Base-by-base conservation (phyloP, 2,329 filamentous ascomycete genomes). In the Elsinoe perseae region DNA sequence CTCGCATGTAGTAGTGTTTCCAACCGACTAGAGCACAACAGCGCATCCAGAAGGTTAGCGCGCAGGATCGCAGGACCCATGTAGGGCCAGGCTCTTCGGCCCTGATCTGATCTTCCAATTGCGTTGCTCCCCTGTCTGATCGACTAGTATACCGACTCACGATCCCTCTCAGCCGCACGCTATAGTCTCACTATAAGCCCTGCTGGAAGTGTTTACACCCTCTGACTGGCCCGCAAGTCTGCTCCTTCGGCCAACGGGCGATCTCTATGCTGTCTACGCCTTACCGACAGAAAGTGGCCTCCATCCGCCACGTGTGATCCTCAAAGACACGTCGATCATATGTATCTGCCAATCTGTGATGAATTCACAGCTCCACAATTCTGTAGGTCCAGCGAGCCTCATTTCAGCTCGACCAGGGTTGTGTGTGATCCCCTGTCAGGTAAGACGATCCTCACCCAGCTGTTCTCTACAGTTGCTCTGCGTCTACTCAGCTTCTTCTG, bases 121-220 rank as follows among this genome's bases (percentile, higher is more conserved):
- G 40, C 40, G 25, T 25, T 21, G n/a, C n/a, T n/a, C 23, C 10
- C 40, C 21, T 44, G 40, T 21, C 40, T 25, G 40, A 27, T 44
- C 12, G 9, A 23, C 23, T 25, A 25, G 6, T 25, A 44, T 44
- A 25, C 23, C 4, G 2, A 44, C n/a, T 21, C 40, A 44, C 21
- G n/a, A 10, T 44, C 5, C 40, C 10, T 14, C n/a, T 44, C 40
- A 44, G 40, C 40, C 40, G 40, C 40, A 25, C 40, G 18, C 40
- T 44, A 44, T 25, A 44, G 40, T 44, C 40, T 44, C 40, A 44
- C 40, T 44, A 44, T 44, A 44, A 21, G 18, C 20, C 21, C 20
- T 44, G 21, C 23, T 44, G 40, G 20, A 44, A 10, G 10, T n/a
- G 6, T 12, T 4, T 44, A 25, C 18, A 18, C 20, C 20, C 18